Evolutionary conservation across 345 rosid species (phyloP), one percentile per base, ranked within the genome.

Genomic region (Aegle marmelos): DNA sequence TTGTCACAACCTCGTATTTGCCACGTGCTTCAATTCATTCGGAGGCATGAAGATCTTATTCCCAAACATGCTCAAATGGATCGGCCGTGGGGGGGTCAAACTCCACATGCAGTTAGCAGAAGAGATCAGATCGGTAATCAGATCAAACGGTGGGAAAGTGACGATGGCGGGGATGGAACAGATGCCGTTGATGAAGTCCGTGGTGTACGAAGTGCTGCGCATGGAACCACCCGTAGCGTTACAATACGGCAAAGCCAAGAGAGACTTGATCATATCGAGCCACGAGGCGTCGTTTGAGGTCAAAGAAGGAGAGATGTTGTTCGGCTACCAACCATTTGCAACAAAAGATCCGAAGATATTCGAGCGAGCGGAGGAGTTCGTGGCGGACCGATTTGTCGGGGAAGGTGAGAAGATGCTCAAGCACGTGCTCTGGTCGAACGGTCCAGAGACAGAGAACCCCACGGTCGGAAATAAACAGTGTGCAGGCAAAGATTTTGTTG

Each of bases 351-450:
- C 96, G 79, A 91, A 80, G 77, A 90, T 95, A 0, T 95, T 95
- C 74, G 89, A 88, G 2, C 59, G 84, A 33, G 78, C 96, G 19
- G 94, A 92, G 60, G 93, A 95, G 86, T 95, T 92, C 79, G 88
- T 93, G 17, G 76, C 96, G 37, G 99, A 90, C 25, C 75, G 99
- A 54, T 95, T 93, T 78, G 82, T 89, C 0, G 95, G 97, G 0
- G 93, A 88, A 37, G 98, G 98, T 14, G 95, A 91, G 89, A 83
- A 60, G 85, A 25, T 91, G 80, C 75, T 93, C 67, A 41, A 74
- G 82, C 82, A 96, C 79, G 91, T 96, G 79, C 61, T 96, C n/a
- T 96, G 99, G 99, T 96, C 99, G 0, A 96, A 96, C 9, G 99
- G 99, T 5, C 93, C 92, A 0, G 92, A 96, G 88, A 90, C 90